phyloP scores from a whole-genome alignment of 805 yeast species.

The Blastobotrys chiropterorum region DNA sequence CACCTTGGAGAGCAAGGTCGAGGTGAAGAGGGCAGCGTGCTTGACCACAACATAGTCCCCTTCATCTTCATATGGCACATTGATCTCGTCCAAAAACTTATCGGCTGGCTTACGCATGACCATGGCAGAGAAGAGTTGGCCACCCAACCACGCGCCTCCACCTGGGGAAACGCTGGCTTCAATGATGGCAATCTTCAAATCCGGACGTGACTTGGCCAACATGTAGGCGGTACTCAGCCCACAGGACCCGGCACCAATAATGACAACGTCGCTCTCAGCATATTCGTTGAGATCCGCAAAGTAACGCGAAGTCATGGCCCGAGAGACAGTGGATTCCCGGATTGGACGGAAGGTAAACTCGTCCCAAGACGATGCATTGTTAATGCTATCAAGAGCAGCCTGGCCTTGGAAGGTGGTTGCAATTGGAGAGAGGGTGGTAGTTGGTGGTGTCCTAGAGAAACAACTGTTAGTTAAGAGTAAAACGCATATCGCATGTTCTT shows the following conservation, averaged over 20 bases:
- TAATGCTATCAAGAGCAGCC: constrained; percentile 8
- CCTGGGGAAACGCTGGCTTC: constrained; percentile 75
- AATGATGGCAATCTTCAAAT: constrained; percentile 63
- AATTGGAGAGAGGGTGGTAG: constrained; percentile 15
- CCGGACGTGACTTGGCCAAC: constrained; percentile 68
- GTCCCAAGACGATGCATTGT: constrained; percentile 44
- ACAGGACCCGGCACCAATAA: constrained; percentile 74
- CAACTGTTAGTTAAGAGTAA: constrained; percentile 1
- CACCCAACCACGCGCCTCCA: constrained; percentile 77
- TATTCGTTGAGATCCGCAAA: constrained; percentile 66
- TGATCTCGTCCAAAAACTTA: constrained; percentile 55
- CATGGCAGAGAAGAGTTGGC: constrained; percentile 73
- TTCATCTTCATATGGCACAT: constrained; percentile 66
- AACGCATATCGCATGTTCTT: constrained; percentile 32
- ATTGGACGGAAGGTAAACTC: constrained; percentile 63
- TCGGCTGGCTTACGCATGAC: constrained; percentile 77
- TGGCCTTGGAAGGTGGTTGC: constrained; percentile 7
- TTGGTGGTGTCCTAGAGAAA: constrained; percentile 14
- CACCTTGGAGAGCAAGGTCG: constrained; percentile 64
- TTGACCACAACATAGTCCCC: constrained; percentile 76
- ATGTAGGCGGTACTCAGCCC: constrained; percentile 73
- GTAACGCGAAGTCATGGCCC: constrained; percentile 75
- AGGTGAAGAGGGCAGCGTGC: constrained; percentile 72
- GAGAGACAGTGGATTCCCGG: constrained; percentile 69
- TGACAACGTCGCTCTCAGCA: constrained; percentile 68